Percentiles rank a stretch among this genome's conserved stretches.
Evolutionary conservation across 345 rosid species (phyloP).

Genomic region (Physaria fendleri): DNA sequence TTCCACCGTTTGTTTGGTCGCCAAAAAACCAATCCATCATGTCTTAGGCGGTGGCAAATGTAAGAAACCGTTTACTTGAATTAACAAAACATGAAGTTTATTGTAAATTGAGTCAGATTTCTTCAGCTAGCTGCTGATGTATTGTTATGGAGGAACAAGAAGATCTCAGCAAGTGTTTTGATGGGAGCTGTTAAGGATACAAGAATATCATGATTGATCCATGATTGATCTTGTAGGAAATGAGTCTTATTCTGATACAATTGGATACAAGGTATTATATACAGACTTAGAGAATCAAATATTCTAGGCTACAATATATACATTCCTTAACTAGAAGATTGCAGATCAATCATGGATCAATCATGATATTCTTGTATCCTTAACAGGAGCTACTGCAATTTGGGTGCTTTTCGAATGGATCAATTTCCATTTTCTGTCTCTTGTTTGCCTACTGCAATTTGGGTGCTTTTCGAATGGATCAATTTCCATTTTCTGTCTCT

Average conservation of each 20-base stretch:
- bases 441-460: slow-evolving; percentile 62
- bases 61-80: neutral
- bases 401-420: slow-evolving; percentile 97
- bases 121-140: slow-evolving; percentile 99
- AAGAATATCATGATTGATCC: slow-evolving; percentile 63
- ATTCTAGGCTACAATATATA: no score
- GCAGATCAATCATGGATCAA: slow-evolving; percentile 79
- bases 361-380: slow-evolving; percentile 55
- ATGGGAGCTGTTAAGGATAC: slow-evolving; percentile 54
- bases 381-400: slow-evolving; percentile 61
- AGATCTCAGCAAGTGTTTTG: slow-evolving; percentile 71
- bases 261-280: no score
- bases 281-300: no score
- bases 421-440: slow-evolving; percentile 71
- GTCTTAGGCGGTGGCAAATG: slow-evolving; percentile 92
- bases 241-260: no score
- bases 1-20: slow-evolving; percentile 76
- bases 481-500: slow-evolving; percentile 77
- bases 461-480: slow-evolving; percentile 95
- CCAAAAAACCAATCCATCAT: slow-evolving; percentile 61
- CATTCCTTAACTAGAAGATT: slow-evolving; percentile 77
- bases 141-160: slow-evolving; percentile 93
- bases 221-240: no score
- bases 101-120: slow-evolving; percentile 10
- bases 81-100: neutral